These are phyloP conservation scores for Cubamyces lactineus DNA, from an alignment of 768 basidiomycete genomes.

Conservation along the genomic window DNA sequence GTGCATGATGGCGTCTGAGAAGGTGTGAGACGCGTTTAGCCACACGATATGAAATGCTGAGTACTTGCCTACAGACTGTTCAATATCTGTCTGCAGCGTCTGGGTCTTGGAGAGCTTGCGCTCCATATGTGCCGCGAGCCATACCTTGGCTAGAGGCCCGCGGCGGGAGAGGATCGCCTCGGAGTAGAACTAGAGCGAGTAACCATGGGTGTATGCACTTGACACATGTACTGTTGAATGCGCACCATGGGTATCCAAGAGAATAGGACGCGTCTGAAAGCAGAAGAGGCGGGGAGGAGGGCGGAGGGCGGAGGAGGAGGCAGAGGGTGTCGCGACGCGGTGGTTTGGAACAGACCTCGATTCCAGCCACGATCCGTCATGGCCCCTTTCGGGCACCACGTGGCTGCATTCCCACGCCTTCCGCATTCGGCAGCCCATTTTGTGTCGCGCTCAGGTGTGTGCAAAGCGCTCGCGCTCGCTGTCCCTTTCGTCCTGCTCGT, in stretches of 20 bases:
- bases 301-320: neutral
- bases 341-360: slow-evolving; percentile 18
- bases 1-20: slow-evolving; percentile 85
- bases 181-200: slow-evolving; percentile 72
- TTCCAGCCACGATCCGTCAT: slow-evolving; percentile 16
- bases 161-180: slow-evolving; percentile 93
- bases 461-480: neutral
- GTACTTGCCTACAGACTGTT: slow-evolving; percentile 82
- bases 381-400: slow-evolving; percentile 23
- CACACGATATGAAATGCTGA: neutral
- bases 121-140: slow-evolving; percentile 99
- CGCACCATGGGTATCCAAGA: slow-evolving; percentile 35
- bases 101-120: slow-evolving; percentile 96
- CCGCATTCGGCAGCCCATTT: neutral
- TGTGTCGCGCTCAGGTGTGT: neutral
- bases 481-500: slow-evolving; percentile 1
- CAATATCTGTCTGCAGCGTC: slow-evolving; percentile 93
- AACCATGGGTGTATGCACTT: neutral
- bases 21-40: neutral
- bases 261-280: slow-evolving; percentile 21
- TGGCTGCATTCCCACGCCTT: slow-evolving; percentile 12
- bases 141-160: slow-evolving; percentile 94
- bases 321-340: slow-evolving; percentile 14
- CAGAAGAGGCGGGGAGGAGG: slow-evolving; percentile 15
- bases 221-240: neutral